Conservation (phyloP, 2,329 filamentous ascomycete species). For the Talaromyces sp. region DNA sequence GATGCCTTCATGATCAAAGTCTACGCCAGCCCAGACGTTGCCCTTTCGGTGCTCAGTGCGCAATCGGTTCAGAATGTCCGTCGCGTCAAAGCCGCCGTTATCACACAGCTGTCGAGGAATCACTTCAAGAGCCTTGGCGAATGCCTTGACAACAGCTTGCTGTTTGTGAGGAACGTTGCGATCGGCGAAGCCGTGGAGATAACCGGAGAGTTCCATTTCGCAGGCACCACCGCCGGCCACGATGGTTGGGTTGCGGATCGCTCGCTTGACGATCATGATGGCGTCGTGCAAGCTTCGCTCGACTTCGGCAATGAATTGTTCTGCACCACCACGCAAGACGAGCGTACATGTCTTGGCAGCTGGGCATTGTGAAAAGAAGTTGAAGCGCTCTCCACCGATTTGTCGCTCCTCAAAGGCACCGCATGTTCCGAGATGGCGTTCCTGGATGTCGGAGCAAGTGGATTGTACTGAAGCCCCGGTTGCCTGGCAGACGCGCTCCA, state of each 20-base stretch:
- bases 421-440: constrained; percentile 85
- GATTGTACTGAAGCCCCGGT: constrained; percentile 90
- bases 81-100: constrained; percentile 97
- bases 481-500: constrained; percentile 93
- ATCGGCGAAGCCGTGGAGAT: constrained; percentile 88
- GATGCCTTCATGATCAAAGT: constrained; percentile 88
- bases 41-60: constrained; percentile 95
- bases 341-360: constrained; percentile 95
- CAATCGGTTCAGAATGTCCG: constrained; percentile 92
- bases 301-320: constrained; percentile 98
- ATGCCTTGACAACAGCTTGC: constrained; percentile 94
- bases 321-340: constrained; percentile 87
- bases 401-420: constrained; percentile 90
- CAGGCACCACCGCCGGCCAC: constrained; percentile 90
- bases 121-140: constrained; percentile 93
- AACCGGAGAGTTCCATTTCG: constrained; percentile 95
- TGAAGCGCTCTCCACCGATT: constrained; percentile 95
- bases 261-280: constrained; percentile 99
- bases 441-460: constrained; percentile 89
- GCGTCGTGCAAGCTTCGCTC: constrained; percentile 97
- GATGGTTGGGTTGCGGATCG: constrained; percentile 89
- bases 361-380: constrained; percentile 96
- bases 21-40: constrained; percentile 89
- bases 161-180: constrained; percentile 91
- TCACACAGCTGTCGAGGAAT: constrained; percentile 96